These are phyloP conservation scores for Sporobolomyces roseus DNA, from an alignment of 768 basidiomycete genomes.

Conservation along the genomic window DNA sequence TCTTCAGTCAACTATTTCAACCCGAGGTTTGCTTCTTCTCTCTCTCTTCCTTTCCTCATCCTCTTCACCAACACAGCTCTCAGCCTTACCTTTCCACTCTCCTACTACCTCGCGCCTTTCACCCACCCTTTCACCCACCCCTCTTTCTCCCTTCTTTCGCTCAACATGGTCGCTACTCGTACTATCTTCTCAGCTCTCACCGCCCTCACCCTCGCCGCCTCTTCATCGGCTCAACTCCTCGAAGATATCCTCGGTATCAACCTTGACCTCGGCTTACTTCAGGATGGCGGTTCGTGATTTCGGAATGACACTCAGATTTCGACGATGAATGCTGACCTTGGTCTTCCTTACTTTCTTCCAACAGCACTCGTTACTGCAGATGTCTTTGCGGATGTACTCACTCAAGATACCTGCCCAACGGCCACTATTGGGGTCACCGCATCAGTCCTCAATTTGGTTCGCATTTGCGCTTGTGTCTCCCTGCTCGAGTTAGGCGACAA, in stretches of 20 bases:
- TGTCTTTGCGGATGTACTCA: constrained; percentile 8
- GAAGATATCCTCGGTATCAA: constrained; percentile 11
- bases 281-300: constrained; percentile 1
- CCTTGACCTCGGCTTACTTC: constrained; percentile 25
- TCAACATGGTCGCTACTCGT: constrained; percentile 12
- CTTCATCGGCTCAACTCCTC: constrained; percentile 16
- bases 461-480: constrained; percentile 23
- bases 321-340: background rate
- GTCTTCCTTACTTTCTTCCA: background rate
- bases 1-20: no score
- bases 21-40: no score
- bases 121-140: background rate
- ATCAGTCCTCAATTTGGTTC: constrained; percentile 1
- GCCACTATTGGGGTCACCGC: constrained; percentile 11
- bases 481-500: constrained; percentile 18
- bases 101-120: constrained; percentile 1
- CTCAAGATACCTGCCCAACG: background rate
- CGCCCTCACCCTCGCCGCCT: constrained; percentile 1
- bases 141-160: constrained; percentile 2
- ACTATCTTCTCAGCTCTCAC: constrained; percentile 13
- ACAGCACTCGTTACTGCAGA: constrained; percentile 17
- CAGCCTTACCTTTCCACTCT: background rate
- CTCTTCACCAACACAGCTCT: no score
- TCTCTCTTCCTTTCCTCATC: no score
- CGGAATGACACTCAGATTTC: background rate